Evolutionary conservation across 768 basidiomycete species (phyloP).

Genomic region (Boletus edulis): DNA sequence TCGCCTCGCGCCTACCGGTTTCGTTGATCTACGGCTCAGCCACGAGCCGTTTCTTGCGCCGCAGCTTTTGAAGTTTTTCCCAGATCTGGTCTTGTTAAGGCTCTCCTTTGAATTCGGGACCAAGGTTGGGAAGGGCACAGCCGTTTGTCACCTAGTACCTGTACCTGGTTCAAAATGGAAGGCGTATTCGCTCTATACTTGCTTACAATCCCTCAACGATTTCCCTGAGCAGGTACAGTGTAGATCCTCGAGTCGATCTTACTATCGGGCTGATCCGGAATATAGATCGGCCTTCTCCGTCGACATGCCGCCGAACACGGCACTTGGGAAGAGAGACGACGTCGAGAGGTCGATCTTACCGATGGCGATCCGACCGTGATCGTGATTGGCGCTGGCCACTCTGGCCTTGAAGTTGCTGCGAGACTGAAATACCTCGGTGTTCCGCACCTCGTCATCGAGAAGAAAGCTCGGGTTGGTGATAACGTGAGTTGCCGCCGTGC

Average conservation of each 20-base stretch:
- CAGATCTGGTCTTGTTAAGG: constrained; percentile 59
- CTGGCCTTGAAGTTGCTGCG: constrained; percentile 63
- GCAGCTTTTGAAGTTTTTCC: constrained; percentile 40
- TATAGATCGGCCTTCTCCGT: not conserved
- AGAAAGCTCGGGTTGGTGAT: constrained; percentile 50
- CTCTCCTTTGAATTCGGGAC: constrained; percentile 55
- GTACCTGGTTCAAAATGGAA: constrained; percentile 47
- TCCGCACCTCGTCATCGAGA: constrained; percentile 53
- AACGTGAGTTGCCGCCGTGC: constrained; percentile 18
- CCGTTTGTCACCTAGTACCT: constrained; percentile 53
- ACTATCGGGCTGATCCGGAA: not conserved
- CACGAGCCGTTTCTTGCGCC: constrained; percentile 25
- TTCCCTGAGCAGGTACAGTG: constrained; percentile 33
- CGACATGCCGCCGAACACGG: not conserved
- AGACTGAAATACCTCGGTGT: constrained; percentile 60
- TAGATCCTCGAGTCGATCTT: too few relatives aligned
- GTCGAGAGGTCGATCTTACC: constrained; percentile 33
- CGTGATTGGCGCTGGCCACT: constrained; percentile 64
- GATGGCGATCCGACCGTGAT: constrained; percentile 54
- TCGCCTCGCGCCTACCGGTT: constrained; percentile 23
- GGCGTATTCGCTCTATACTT: constrained; percentile 58
- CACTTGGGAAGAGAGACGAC: constrained; percentile 46
- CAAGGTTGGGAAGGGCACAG: constrained; percentile 47
- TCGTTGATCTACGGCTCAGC: constrained; percentile 9
- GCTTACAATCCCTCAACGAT: constrained; percentile 55